Base-by-base conservation (phyloP, 129 eudicot species). In the Calendula officinalis region DNA sequence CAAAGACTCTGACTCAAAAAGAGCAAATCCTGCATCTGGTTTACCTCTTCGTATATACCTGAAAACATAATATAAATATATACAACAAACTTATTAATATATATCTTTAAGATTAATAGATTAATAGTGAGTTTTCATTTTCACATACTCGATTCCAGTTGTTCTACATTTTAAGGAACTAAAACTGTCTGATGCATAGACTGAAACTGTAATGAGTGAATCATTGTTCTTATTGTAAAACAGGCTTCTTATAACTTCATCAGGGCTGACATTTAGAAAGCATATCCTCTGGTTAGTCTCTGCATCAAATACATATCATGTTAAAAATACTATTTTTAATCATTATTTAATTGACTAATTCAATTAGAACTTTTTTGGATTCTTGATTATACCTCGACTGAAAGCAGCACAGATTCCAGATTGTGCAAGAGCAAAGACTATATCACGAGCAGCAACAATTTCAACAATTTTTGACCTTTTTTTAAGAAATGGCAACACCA, bases 351-450 rank as follows among this genome's bases (percentile, higher is more conserved):
- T n/a, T n/a, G n/a, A n/a, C n/a, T n/a, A n/a, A 33, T 63, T 44
- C 32, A 72, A 63, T 5, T 50, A 15, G 7, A 2, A 8, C 4
- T 16, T 5, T 36, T 34, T 33, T 15, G 22, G 3, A 5, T 7
- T 1, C 49, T n/a, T 42, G 27, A 39, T 68, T 60, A 45, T 69
- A 92, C 98, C 98, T 83, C 98, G 86, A 70, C 96, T 88, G 51
- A 88, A 92, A 55, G 98, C 98, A 50, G 98, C 98, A 81, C 98
- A 92, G 40, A 92, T 83, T 55, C 98, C 98, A 49, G 98, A 92
- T 54, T 92, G 98, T 17, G 96, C 98, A 72, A 92, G 98, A 30
- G 98, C 96, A 83, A 92, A 92, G 45, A 92, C 96, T 36, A 92
- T 92, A 62, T 92, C 98, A 38, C 80, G 96, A 33, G 98, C 98